Base-by-base conservation (phyloP, 441 rosid genomes). In the Erodium chrysanthum region DNA sequence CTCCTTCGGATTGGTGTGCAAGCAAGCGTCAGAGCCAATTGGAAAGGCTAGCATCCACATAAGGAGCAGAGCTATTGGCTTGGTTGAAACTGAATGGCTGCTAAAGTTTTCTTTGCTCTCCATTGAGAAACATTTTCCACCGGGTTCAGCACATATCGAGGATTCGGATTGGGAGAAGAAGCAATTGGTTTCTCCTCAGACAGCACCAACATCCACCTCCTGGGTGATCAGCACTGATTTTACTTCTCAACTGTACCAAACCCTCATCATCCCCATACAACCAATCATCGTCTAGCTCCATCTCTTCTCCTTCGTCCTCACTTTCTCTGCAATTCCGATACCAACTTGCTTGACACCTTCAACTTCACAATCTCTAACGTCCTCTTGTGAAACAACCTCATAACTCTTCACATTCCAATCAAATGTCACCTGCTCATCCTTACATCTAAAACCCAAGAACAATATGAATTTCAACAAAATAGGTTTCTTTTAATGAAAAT, bases 251-350 rank as follows among this genome's bases (percentile, higher is more conserved):
- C 58, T 71, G 71, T 67, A 71, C 67, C 5, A 66, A 80, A 74
- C 73, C 77, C 44, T 63, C 66, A 50, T 80, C 83, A 67, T 75
- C 80, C 33, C 64, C 71, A 35, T 48, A 46, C 33, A 40, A 80
- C 20, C 69, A 79, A n/a, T 74, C 37, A 31, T 31, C 37, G 4
- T 25, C 29, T 1, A 25, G 29, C 29, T 25, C 29, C 29, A 25
- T 69, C 68, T 75, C 86, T 70, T 79, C 84, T 5, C 74, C 85
- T 66, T 84, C 89, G 63, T 90, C 94, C 29, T 88, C 98, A 31
- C 96, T 90, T 33, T 92, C 97, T 76, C 95, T 82, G 70, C 95
- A 90, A 66, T 87, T 90, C 83, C 80, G 88, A 66, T 93, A 93
- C 77, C 98, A 63, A 74, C 48, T 65, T 68, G 64, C 66, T 68